Percentiles rank a stretch among this genome's conserved stretches.
These are phyloP conservation scores for Penicillium sclerotigenum DNA, from an alignment of 2,329 filamentous ascomycete genomes.

Conservation along the genomic window DNA sequence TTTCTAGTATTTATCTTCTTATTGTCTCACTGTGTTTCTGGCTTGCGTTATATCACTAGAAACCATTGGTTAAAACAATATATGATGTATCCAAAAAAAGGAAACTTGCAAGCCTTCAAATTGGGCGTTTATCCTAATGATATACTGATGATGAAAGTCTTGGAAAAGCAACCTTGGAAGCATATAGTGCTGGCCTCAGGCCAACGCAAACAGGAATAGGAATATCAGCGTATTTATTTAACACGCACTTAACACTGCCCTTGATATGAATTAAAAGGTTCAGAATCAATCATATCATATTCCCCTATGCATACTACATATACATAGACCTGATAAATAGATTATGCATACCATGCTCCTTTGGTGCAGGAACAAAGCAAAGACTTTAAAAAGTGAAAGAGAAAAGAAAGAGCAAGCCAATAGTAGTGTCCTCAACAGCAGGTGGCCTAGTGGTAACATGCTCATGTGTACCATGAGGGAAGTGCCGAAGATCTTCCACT, in stretches of 20 bases:
- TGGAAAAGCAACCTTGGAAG: no score
- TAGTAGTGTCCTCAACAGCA: background rate
- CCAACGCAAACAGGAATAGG: no score
- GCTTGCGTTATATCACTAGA: background rate
- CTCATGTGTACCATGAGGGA: background rate
- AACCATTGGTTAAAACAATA: background rate
- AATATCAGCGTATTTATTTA: background rate
- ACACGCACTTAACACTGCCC: background rate
- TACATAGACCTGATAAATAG: background rate
- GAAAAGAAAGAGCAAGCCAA: background rate
- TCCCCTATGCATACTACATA: background rate
- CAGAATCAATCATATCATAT: background rate
- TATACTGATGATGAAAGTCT: background rate
- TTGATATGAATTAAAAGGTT: no score
- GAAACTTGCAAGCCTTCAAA: no score
- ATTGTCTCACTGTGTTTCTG: background rate
- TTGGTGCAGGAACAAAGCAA: background rate
- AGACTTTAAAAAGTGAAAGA: rapidly evolving
- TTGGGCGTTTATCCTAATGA: no score
- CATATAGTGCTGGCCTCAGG: background rate
- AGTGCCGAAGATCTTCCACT: constrained; percentile 1
- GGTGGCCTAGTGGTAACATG: background rate
- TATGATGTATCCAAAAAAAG: background rate
- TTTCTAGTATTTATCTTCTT: background rate
- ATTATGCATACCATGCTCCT: no score